Evolutionary conservation across 2,329 filamentous ascomycete genomes (phyloP).

Genomic region (Fusarium falciforme): DNA sequence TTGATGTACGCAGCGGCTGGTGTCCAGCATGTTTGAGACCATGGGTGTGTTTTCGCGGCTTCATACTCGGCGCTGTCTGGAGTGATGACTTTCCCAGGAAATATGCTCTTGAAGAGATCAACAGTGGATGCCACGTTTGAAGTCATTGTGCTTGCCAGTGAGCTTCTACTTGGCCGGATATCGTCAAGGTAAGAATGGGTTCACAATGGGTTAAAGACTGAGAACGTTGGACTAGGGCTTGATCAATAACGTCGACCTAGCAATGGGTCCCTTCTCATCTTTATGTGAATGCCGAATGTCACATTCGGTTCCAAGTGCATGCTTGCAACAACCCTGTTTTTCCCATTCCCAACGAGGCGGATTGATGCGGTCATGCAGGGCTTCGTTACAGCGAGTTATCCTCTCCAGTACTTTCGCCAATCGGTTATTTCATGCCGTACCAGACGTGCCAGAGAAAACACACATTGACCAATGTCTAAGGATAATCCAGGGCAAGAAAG

Average conservation of each 20-base stretch:
- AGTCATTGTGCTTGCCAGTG: background rate
- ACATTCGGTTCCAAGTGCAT: background rate
- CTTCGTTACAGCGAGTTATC: background rate
- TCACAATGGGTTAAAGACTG: rapidly evolving
- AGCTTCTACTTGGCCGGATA: too few relatives aligned
- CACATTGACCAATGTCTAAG: background rate
- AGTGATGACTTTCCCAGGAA: background rate
- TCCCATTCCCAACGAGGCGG: background rate
- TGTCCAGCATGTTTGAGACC: background rate
- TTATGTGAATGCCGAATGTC: background rate
- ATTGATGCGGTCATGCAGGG: background rate
- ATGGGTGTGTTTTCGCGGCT: background rate
- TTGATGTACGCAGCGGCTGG: background rate
- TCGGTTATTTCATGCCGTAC: background rate
- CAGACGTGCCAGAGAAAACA: background rate
- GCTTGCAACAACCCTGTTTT: background rate
- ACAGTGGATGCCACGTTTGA: background rate
- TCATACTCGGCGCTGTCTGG: background rate
- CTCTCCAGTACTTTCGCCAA: background rate
- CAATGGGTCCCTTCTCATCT: background rate
- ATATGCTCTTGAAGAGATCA: background rate
- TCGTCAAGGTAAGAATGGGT: background rate
- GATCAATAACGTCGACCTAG: background rate
- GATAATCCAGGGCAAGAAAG: background rate
- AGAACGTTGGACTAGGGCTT: background rate